A percentile compares a stretch with the other conserved stretches of the same genome.
Evolutionary conservation across 163 green algal species (phyloP).

Genomic region (Chlorella variabilis): DNA sequence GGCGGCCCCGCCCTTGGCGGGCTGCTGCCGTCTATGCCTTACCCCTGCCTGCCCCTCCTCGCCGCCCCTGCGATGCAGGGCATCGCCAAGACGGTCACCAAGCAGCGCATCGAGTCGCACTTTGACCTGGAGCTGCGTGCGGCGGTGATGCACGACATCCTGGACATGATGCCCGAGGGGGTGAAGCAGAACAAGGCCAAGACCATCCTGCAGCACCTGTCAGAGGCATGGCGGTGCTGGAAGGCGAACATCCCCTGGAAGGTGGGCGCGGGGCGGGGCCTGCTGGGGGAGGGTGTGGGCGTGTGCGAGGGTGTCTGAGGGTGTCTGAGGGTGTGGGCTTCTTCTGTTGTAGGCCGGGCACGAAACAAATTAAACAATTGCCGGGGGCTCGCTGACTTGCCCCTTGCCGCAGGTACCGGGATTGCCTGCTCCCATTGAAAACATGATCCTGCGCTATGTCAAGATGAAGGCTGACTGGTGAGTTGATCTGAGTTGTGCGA

Average conservation of each 20-base stretch:
- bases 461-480: slow-evolving; percentile 99
- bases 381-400: no score
- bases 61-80: slow-evolving; percentile 48
- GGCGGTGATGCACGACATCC: slow-evolving; percentile 97
- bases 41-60: no score
- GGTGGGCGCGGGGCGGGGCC: slow-evolving; percentile 42
- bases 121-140: slow-evolving; percentile 99
- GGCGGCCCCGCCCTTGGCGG: no score
- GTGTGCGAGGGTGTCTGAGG: background rate
- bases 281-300: background rate
- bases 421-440: slow-evolving; percentile 97
- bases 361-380: no score
- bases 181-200: slow-evolving; percentile 99
- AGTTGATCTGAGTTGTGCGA: no score
- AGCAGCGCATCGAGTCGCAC: slow-evolving; percentile 99
- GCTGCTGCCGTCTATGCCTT: no score
- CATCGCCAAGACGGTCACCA: slow-evolving; percentile 99
- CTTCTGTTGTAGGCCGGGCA: no score
- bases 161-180: slow-evolving; percentile 99
- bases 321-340: background rate
- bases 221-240: slow-evolving; percentile 97
- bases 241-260: slow-evolving; percentile 99
- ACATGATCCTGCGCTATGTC: slow-evolving; percentile 99
- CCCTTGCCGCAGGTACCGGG: slow-evolving; percentile 76
- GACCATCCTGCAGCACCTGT: slow-evolving; percentile 99